Evolutionary conservation across 371 early-diverging fungal genomes (phyloP), one percentile per base, ranked within the genome.

Genomic region (Phascolomyces articulosus): DNA sequence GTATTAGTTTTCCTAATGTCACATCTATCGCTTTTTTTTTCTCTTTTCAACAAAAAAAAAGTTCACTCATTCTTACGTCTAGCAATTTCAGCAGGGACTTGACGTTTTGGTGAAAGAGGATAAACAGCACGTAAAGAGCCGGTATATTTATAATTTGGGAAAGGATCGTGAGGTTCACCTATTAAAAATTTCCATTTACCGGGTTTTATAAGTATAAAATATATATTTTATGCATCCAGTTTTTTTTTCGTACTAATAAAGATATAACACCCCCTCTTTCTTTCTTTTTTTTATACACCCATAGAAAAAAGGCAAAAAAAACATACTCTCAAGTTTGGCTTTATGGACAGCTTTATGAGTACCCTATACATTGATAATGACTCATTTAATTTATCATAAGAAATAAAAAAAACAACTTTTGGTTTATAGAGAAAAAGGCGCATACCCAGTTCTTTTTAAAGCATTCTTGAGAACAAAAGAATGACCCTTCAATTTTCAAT

Each of bases 61-160:
- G 11, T 28, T 20, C 16, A 27, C 7, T 57, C 11, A 20, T 55
- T 18, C 73, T 71, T 78, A 78, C 82, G 97, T 44, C 83, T 82
- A 24, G 65, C 57, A 67, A 98, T 97, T 58, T 84, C 69, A 4
- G 75, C 80, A 9, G 95, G 96, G 9, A 97, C 94, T n/a, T 75
- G 53, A 16, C 97, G 88, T 47, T 70, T 86, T 9, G 92, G 88
- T 18, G 93, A 88, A 18, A 96, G 83, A 27, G 98, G 97, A 68
- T 97, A 97, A 18, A 85, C 78, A 1, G 98, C 93, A 40, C 93
- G 85, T 49, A 97, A 71, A 1, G 82, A 60, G 26, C 98, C 98
- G 18, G 95, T 93, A 81, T 90, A 97, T 21, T 70, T 65, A 78
- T 84, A 93, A 24, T 71, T 78, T n/a, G 72, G 68, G 67, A 83